phyloP scores from a whole-genome alignment of 345 rosid genomes.

The Ceriops tagal region DNA sequence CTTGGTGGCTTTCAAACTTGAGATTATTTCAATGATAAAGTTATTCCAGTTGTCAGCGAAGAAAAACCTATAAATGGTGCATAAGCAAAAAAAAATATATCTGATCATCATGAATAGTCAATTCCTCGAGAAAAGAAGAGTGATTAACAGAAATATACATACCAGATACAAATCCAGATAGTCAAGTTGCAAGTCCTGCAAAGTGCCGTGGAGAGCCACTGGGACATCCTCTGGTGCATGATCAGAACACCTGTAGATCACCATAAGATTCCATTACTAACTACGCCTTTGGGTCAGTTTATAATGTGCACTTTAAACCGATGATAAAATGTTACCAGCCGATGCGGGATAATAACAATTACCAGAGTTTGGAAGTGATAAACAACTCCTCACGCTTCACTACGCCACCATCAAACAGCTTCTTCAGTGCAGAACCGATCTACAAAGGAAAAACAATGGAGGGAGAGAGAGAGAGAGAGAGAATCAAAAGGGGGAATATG shows the following conservation, averaged over 20 bases:
- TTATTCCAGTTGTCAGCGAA: too few species aligned
- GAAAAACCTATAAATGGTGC: too few species aligned
- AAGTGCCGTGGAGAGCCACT: constrained; percentile 51
- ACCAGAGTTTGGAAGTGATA: constrained; percentile 51
- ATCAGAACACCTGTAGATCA: constrained; percentile 41
- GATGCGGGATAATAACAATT: background rate
- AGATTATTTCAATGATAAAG: too few species aligned
- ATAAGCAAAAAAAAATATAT: too few species aligned
- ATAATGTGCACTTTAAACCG: too few species aligned
- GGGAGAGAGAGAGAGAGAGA: too few species aligned
- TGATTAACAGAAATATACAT: too few species aligned
- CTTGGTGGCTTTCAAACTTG: too few species aligned
- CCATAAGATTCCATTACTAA: constrained; percentile 2
- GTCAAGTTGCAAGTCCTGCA: constrained; percentile 61
- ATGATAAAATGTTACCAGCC: too few species aligned
- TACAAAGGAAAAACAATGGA: background rate
- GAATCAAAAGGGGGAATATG: background rate
- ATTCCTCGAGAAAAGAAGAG: too few species aligned
- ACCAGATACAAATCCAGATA: constrained; percentile 40
- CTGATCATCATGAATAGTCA: too few species aligned
- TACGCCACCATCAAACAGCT: constrained; percentile 32
- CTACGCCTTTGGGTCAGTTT: constrained; percentile 10
- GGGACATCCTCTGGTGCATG: constrained; percentile 69
- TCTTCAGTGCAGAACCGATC: constrained; percentile 40
- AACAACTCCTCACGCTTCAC: constrained; percentile 44